Conservation (phyloP, 2,329 filamentous ascomycete species). For the Colletotrichum sublineola region DNA sequence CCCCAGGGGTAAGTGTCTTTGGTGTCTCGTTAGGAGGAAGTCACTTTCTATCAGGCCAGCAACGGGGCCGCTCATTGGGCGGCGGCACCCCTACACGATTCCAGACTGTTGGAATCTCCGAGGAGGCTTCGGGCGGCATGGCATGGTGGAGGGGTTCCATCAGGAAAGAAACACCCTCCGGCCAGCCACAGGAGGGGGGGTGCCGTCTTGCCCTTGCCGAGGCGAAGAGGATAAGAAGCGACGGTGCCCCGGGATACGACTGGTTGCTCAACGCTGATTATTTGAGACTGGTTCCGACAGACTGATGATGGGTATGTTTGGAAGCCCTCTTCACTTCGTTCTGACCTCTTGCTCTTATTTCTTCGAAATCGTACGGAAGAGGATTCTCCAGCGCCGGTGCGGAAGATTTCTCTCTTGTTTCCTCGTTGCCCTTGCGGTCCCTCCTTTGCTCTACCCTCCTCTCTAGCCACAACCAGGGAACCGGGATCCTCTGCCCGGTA, state of each 20-base stretch:
- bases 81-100: slow-evolving; percentile 18
- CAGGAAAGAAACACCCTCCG: slow-evolving; percentile 20
- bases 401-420: background rate
- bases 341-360: background rate
- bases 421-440: background rate
- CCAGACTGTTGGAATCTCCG: slow-evolving; percentile 43
- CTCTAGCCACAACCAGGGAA: slow-evolving; percentile 30
- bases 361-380: no score
- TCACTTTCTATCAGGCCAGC: slow-evolving; percentile 43
- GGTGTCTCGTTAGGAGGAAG: slow-evolving; percentile 38
- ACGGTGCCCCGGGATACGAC: slow-evolving; percentile 3
- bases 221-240: slow-evolving; percentile 34
- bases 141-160: slow-evolving; percentile 27
- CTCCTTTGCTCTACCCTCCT: slow-evolving; percentile 3
- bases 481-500: slow-evolving; percentile 10
- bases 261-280: no score
- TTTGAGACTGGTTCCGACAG: background rate
- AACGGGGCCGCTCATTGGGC: slow-evolving; percentile 33
- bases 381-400: background rate
- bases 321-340: background rate
- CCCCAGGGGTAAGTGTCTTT: slow-evolving; percentile 20
- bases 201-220: slow-evolving; percentile 6
- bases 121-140: slow-evolving; percentile 32
- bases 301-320: background rate
- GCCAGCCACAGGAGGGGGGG: slow-evolving; percentile 24